A percentile compares a stretch with the other conserved stretches of the same genome.
These are phyloP conservation scores for Kwoniella bestiolae DNA, from an alignment of 768 basidiomycete genomes.

Conservation along the genomic window DNA sequence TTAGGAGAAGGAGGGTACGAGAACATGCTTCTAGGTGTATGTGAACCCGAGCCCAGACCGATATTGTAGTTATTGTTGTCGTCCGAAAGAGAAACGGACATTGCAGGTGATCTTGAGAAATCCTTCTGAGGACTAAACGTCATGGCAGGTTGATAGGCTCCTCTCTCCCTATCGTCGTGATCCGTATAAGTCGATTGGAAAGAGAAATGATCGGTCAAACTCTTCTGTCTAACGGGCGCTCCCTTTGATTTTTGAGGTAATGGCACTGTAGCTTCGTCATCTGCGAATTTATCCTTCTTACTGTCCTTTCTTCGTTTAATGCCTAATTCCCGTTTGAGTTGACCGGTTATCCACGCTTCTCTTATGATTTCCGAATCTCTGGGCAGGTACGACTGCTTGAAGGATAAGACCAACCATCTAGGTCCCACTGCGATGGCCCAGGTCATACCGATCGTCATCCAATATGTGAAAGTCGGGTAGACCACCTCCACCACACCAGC, in stretches of 20 bases:
- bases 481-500: constrained; percentile 72
- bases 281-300: constrained; percentile 14
- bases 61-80: not conserved
- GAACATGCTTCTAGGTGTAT: constrained; percentile 22
- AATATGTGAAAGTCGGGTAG: constrained; percentile 79
- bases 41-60: not conserved
- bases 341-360: constrained; percentile 63
- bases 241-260: constrained; percentile 4
- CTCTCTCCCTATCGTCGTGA: constrained; percentile 15
- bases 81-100: constrained; percentile 18
- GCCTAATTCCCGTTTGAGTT: constrained; percentile 48
- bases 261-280: not conserved
- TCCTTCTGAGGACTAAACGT: constrained; percentile 30
- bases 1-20: constrained; percentile 33
- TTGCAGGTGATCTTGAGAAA: constrained; percentile 13
- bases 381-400: constrained; percentile 72
- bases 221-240: constrained; percentile 2
- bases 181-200: constrained; percentile 9
- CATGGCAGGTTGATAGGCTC: constrained; percentile 26
- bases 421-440: constrained; percentile 76
- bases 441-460: constrained; percentile 75
- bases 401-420: constrained; percentile 76
- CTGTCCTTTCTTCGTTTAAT: constrained; percentile 28
- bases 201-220: constrained; percentile 23
- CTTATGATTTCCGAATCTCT: constrained; percentile 88